These are phyloP conservation scores for Orychophragmus violaceus DNA, from an alignment of 345 rosid species.

Conservation along the genomic window DNA sequence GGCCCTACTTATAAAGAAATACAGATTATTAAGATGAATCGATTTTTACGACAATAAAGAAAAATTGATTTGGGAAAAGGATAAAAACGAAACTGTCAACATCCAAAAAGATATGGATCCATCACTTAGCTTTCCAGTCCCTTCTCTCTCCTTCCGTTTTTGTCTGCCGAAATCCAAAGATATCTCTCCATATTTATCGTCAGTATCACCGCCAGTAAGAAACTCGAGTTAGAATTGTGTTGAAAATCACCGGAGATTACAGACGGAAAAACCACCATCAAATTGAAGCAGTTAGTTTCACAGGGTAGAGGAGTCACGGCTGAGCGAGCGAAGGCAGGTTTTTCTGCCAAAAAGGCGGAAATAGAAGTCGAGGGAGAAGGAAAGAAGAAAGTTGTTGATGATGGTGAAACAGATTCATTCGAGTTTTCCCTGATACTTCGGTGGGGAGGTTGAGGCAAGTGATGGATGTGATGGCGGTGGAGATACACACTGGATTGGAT, in stretches of 20 bases:
- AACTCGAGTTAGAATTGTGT: constrained; percentile 1
- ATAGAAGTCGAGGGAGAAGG: neutral
- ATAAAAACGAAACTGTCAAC: no score
- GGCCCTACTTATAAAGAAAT: no score
- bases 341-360: neutral
- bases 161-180: constrained; percentile 25
- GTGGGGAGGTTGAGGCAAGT: constrained; percentile 74
- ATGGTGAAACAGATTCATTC: constrained; percentile 8
- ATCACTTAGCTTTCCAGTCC: constrained; percentile 21
- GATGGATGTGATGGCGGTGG: constrained; percentile 87
- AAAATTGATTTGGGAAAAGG: no score
- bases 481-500: constrained; percentile 98
- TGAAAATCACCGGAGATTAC: constrained; percentile 2
- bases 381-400: neutral
- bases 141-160: constrained; percentile 30
- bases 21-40: no score
- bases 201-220: constrained; percentile 19
- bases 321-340: neutral
- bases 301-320: neutral
- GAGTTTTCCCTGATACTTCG: constrained; percentile 37
- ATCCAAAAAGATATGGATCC: constrained; percentile 5
- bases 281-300: neutral
- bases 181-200: neutral
- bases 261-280: neutral
- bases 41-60: no score